Percentiles rank a stretch among this genome's conserved stretches.
phyloP scores from a whole-genome alignment of 257 asterid genomes.

The Orobanche coerulescens region DNA sequence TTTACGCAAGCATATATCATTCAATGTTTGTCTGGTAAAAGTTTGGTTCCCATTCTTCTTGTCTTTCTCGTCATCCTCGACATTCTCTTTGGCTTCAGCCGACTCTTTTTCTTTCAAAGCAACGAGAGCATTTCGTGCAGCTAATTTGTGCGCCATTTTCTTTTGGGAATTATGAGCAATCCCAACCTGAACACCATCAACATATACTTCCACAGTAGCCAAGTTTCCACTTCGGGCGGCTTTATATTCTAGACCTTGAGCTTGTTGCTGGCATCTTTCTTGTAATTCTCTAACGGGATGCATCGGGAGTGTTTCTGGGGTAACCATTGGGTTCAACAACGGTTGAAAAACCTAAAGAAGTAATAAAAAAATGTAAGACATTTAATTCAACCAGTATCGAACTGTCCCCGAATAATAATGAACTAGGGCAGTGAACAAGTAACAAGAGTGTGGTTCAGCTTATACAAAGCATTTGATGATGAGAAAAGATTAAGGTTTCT shows the following conservation, averaged over 20 bases:
- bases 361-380: constrained; percentile 1
- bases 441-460: neutral
- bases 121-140: constrained; percentile 92
- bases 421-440: neutral
- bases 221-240: constrained; percentile 71
- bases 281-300: constrained; percentile 96
- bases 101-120: constrained; percentile 72
- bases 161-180: constrained; percentile 82
- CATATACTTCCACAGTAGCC: constrained; percentile 87
- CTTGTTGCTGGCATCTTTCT: constrained; percentile 97
- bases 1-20: constrained; percentile 85
- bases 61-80: constrained; percentile 44
- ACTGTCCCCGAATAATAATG: neutral
- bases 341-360: constrained; percentile 77
- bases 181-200: constrained; percentile 86
- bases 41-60: constrained; percentile 69
- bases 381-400: neutral
- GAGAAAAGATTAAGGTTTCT: neutral
- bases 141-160: constrained; percentile 98
- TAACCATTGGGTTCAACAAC: constrained; percentile 86
- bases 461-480: neutral
- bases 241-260: constrained; percentile 94
- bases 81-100: constrained; percentile 52
- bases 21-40: constrained; percentile 90
- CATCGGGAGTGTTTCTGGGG: constrained; percentile 99